Percentiles rank a stretch among this genome's conserved stretches.
Evolutionary conservation across 768 basidiomycete genomes (phyloP).

Genomic region (Ephemerocybe angulata): DNA sequence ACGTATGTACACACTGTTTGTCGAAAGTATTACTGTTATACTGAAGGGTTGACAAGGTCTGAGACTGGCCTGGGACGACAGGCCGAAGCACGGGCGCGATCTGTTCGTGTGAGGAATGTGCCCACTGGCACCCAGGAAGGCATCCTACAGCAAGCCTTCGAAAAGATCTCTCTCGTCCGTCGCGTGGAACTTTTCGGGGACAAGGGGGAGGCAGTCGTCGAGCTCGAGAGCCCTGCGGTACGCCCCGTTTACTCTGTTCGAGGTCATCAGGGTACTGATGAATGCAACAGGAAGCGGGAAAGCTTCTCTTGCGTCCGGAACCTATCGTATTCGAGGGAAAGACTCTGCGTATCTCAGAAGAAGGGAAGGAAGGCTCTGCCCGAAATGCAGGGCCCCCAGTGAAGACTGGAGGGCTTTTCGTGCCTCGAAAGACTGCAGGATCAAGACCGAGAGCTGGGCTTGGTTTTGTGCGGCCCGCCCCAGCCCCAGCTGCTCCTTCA

Average conservation of each 20-base stretch:
- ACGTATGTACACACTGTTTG: conserved; percentile 36
- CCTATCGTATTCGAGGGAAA: conserved; percentile 68
- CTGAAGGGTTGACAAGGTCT: conserved; percentile 21
- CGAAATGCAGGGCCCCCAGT: conserved; percentile 32
- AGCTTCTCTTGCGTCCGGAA: conserved; percentile 66
- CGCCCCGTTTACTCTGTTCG: conserved; percentile 18
- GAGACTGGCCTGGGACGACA: conserved; percentile 55
- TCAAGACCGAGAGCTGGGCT: conserved; percentile 72
- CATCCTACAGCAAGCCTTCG: conserved; percentile 82
- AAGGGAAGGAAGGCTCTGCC: conserved; percentile 32
- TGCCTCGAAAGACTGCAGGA: conserved; percentile 56
- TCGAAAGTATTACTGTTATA: neutral
- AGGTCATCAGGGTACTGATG: neutral
- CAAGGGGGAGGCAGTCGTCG: conserved; percentile 57
- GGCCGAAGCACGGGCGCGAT: conserved; percentile 62
- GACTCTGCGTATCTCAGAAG: conserved; percentile 57
- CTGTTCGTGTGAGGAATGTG: conserved; percentile 72
- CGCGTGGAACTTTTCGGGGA: conserved; percentile 74
- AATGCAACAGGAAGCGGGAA: conserved; percentile 70
- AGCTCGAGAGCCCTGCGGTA: conserved; percentile 65
- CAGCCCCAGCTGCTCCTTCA: conserved; percentile 18
- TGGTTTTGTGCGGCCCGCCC: conserved; percentile 40
- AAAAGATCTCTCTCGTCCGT: conserved; percentile 67
- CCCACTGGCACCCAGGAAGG: conserved; percentile 83
- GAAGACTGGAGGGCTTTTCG: conserved; percentile 51